These are phyloP conservation scores for Podospora pseudopauciseta DNA, from an alignment of 495 filamentous ascomycete species.

Conservation along the genomic window DNA sequence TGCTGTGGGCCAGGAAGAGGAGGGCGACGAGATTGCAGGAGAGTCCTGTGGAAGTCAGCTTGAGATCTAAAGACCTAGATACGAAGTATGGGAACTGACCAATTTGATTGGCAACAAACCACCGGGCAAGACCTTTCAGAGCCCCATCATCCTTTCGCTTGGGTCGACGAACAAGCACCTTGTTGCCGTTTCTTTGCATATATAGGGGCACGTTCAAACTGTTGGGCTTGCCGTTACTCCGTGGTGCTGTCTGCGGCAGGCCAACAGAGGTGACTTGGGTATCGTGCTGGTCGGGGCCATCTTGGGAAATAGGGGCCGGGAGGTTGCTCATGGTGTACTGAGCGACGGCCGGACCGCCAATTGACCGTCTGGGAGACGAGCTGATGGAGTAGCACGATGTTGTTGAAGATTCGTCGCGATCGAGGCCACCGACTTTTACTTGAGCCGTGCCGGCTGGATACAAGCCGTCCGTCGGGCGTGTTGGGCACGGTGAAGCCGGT, in stretches of 20 bases:
- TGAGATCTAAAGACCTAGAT: not conserved
- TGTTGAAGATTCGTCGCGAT: not conserved
- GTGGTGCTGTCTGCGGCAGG: conserved; percentile 15
- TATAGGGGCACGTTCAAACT: conserved; percentile 49
- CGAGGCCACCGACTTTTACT: not conserved
- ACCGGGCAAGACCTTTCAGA: conserved; percentile 40
- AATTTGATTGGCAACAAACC: conserved; percentile 54
- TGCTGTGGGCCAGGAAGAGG: conserved; percentile 71
- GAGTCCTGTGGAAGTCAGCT: conserved; percentile 24
- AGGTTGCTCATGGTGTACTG: conserved; percentile 15
- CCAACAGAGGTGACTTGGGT: conserved; percentile 7
- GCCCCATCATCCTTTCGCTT: conserved; percentile 46
- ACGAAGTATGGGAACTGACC: conserved; percentile 35
- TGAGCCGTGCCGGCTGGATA: not conserved
- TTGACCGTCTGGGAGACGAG: not conserved
- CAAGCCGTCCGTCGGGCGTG: not conserved
- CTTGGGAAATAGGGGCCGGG: conserved; percentile 8
- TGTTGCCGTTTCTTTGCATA: conserved; percentile 44
- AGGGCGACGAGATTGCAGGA: conserved; percentile 60
- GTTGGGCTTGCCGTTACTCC: conserved; percentile 21
- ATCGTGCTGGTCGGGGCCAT: conserved; percentile 5
- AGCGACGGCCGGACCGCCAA: conserved; percentile 15
- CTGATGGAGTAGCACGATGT: not conserved
- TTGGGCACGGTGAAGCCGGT: not conserved
- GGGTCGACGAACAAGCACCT: conserved; percentile 43